Conservation (phyloP, 2,329 filamentous ascomycete species). For the Zymoseptoria pseudotritici region DNA sequence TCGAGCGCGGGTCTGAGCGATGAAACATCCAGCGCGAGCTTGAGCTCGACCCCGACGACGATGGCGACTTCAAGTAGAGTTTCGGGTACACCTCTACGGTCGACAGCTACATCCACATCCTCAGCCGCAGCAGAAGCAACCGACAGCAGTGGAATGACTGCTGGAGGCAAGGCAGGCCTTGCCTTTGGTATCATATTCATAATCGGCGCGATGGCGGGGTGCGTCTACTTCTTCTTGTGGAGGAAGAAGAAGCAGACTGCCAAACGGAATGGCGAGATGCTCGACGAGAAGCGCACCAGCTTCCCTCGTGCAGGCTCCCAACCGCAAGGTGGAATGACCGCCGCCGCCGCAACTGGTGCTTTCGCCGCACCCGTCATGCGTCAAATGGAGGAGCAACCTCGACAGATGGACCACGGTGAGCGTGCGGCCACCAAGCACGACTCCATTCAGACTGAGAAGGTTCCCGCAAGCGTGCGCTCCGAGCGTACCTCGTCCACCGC, state of each 20-base stretch:
- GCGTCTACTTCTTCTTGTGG: constrained; percentile 65
- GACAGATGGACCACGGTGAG: neutral
- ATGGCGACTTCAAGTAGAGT: neutral
- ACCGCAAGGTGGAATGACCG: constrained; percentile 8
- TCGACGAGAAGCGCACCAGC: constrained; percentile 32
- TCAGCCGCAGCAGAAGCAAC: constrained; percentile 5
- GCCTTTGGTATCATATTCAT: constrained; percentile 72
- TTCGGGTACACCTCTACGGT: constrained; percentile 19
- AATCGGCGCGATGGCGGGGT: constrained; percentile 57
- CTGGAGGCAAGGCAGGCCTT: constrained; percentile 65
- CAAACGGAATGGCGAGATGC: constrained; percentile 26
- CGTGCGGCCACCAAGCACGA: constrained; percentile 10
- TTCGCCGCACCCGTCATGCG: constrained; percentile 3
- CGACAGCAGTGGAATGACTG: constrained; percentile 34
- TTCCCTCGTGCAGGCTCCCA: constrained; percentile 15
- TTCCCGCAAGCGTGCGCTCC: constrained; percentile 34
- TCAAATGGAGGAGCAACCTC: neutral
- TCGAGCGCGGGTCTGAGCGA: neutral
- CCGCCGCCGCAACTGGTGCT: constrained; percentile 4
- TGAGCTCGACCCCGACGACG: neutral
- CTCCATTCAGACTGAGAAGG: constrained; percentile 22
- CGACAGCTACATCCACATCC: constrained; percentile 7
- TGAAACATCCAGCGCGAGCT: neutral
- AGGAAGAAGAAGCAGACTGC: constrained; percentile 56
- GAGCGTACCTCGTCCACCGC: constrained; percentile 49